Evolutionary conservation across 768 basidiomycete species (phyloP), one percentile per base, ranked within the genome.

Genomic region (Lenzites betulinus): DNA sequence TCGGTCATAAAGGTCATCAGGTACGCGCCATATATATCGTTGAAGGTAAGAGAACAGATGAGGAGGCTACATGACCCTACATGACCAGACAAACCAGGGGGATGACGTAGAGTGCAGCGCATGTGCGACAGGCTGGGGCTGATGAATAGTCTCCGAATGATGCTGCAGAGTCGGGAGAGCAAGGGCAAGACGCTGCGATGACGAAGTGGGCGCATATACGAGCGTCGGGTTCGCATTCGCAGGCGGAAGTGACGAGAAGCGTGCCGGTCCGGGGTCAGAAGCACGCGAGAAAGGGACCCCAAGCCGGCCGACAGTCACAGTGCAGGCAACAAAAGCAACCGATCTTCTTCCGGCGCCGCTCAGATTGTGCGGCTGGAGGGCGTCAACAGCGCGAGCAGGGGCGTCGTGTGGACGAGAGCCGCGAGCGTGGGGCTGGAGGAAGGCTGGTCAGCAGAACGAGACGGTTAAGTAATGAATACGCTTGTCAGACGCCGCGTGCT

Each of bases 371-470:
- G 38, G 39, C 39, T 13, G 26, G 39, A 35, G 39, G 28, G 48
- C 56, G 56, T 11, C 48, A 58, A 47, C 25, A 50, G 28, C 56
- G 36, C 47, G 54, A 51, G 36, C 20, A 51, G 51, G 36, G 39
- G 51, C 6, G 48, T 16, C 35, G 48, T 58, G 56, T 30, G 56
- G 47, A 22, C 48, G 18, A 20, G 47, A 39, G 56, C 56, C 48
- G 56, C 13, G 55, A 36, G 47, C 47, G 39, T 57, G 55, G 38
- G 48, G 55, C 46, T 57, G n/a, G 51, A 51, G 51, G 51, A 22
- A 51, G 51, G 51, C 35, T 20, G 35, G 51, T 51, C 51, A 58
- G 56, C 48, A 50, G 48, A 23, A 11, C 36, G 47, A 26, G 33
- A 15, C 15, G 46, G 35, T 49, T 58, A 47, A 58, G 48, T 51